Evolutionary conservation across 805 yeast genomes (phyloP).

Genomic region (Teunomyces barrocoloradensis): DNA sequence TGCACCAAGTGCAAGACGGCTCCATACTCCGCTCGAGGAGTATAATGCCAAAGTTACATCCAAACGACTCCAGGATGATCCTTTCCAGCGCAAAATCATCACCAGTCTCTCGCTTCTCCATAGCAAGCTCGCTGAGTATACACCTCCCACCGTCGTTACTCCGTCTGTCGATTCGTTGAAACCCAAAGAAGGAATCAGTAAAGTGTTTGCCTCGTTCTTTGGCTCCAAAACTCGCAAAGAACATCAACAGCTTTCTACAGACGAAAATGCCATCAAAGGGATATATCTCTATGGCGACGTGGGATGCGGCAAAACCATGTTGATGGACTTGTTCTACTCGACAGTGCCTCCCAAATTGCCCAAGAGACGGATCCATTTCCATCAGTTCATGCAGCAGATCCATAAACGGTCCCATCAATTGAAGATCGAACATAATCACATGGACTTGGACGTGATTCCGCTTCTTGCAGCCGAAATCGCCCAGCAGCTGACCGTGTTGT

Average conservation of each 20-base stretch:
- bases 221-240: background rate
- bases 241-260: conserved; percentile 4
- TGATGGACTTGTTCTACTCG: conserved; percentile 90
- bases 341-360: conserved; percentile 78
- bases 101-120: conserved; percentile 60
- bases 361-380: conserved; percentile 86
- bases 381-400: conserved; percentile 92
- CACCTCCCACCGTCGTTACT: conserved; percentile 56
- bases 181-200: conserved; percentile 47
- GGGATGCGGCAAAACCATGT: conserved; percentile 98
- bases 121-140: conserved; percentile 48
- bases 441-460: conserved; percentile 79
- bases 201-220: conserved; percentile 26
- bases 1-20: background rate
- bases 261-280: conserved; percentile 58
- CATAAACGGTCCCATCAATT: conserved; percentile 85
- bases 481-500: conserved; percentile 67
- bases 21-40: conserved; percentile 47
- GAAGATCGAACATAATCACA: conserved; percentile 50
- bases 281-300: conserved; percentile 95
- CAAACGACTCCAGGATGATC: conserved; percentile 65
- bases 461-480: conserved; percentile 81
- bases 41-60: conserved; percentile 48
- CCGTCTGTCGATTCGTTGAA: conserved; percentile 53
- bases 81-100: conserved; percentile 75